Evolutionary conservation across 768 basidiomycete species (phyloP).

Genomic region (Auriscalpium vulgare): DNA sequence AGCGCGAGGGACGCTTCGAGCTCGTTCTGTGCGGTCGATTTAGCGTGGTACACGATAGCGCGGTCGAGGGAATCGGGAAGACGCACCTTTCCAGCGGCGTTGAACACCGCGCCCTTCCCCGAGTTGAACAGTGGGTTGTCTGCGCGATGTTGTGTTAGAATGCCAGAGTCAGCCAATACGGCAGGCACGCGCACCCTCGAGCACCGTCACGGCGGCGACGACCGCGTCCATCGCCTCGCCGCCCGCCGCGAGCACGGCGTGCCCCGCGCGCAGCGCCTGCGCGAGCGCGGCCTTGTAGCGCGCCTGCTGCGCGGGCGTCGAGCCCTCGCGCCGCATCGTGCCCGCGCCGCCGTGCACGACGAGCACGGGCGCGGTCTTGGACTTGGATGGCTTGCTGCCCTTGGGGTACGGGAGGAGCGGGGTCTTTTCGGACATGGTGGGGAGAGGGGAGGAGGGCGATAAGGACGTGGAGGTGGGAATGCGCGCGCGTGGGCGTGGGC

Average conservation of each 20-base stretch:
- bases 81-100: slow-evolving; percentile 64
- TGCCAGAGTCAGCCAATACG: not conserved
- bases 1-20: slow-evolving; percentile 78
- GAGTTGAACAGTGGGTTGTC: slow-evolving; percentile 75
- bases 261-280: slow-evolving; percentile 51
- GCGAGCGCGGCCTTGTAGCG: slow-evolving; percentile 49
- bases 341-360: slow-evolving; percentile 81
- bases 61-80: not conserved
- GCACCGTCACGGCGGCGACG: slow-evolving; percentile 59
- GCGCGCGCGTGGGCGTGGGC: too few relatives aligned
- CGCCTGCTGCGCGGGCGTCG: slow-evolving; percentile 53
- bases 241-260: slow-evolving; percentile 52
- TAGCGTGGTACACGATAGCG: not conserved
- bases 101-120: slow-evolving; percentile 80
- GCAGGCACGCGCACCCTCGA: slow-evolving; percentile 51
- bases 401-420: not conserved
- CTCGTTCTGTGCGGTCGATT: slow-evolving; percentile 50
- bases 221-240: slow-evolving; percentile 82
- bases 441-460: not conserved
- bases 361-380: slow-evolving; percentile 30
- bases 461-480: too few relatives aligned
- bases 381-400: slow-evolving; percentile 1
- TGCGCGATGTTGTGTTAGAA: slow-evolving; percentile 18
- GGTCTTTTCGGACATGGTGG: not conserved
- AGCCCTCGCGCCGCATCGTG: slow-evolving; percentile 47